Evolutionary conservation across 2,329 filamentous ascomycete species (phyloP), one percentile per base, ranked within the genome.

Genomic region (Sporothrix curviconia): DNA sequence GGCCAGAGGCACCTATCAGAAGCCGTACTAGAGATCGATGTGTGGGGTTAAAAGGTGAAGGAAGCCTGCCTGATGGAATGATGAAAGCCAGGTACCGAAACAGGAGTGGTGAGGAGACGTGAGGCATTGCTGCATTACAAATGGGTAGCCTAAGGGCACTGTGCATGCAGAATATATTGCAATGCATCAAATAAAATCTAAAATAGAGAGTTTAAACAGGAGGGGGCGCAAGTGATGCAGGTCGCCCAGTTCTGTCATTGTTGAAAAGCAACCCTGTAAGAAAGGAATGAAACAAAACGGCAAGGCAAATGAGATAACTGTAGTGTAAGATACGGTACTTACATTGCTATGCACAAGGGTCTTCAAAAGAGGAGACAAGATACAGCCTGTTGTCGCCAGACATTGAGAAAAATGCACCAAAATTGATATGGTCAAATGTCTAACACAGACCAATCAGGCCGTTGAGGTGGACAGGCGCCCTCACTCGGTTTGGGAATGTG

Each of bases 11-110:
- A n/a, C 43, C 43, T 46, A 46, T 46, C 43, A 46, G 43, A 17
- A 46, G 43, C 43, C n/a, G n/a, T 46, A 4, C 15, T 8, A 3
- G n/a, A 9, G 19, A n/a, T 30, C 15, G 30, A 17, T 17, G 30
- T 17, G 46, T 15, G 30, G 30, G 37, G 30, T 15, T 15, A 24
- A 44, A 37, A 6, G 25, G 19, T 22, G 24, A 49, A 22, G 43
- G 43, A 22, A 37, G n/a, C 32, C 53, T 39, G 53, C 53, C 36
- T 49, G 53, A 49, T 49, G 19, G 36, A 24, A 36, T 36, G 46
- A 11, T 36, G 17, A 50, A 30, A 39, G 49, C 49, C 36, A 40
- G 36, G 49, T 39, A 52, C 49, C 49, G 15, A 17, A 28, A 34
- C 4, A 28, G 7, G 34, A 40, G 15, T 24, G 36, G 34, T 32